phyloP scores from a whole-genome alignment of 352 stramenopile species.

The Thalassiosira mediterranea region DNA sequence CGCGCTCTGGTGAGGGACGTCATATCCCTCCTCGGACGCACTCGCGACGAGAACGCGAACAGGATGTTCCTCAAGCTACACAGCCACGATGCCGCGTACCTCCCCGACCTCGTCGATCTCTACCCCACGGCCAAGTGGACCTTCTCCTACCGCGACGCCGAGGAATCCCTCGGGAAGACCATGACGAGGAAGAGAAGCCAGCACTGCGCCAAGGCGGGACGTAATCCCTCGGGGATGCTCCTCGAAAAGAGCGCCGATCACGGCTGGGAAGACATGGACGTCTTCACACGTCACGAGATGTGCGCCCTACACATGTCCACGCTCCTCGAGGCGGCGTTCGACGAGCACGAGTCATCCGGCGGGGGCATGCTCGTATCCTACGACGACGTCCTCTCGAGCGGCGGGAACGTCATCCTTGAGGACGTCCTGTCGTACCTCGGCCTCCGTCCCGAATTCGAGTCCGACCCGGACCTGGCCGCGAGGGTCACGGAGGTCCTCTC shows the following conservation, averaged over 20 bases:
- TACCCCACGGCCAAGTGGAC: constrained; percentile 6
- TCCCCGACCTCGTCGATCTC: background rate
- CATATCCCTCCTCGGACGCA: constrained; percentile 4
- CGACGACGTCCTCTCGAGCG: no score
- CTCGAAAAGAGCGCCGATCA: background rate
- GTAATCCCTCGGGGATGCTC: constrained; percentile 5
- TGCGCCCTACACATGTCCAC: constrained; percentile 31
- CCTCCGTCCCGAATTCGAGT: no score
- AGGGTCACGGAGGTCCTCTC: no score
- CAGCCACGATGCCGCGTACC: constrained; percentile 3
- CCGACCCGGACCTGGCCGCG: no score
- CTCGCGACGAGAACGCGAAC: background rate
- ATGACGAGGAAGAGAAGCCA: background rate
- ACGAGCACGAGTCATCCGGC: constrained; percentile 10
- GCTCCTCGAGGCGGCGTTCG: constrained; percentile 7
- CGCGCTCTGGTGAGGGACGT: constrained; percentile 10
- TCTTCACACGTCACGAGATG: constrained; percentile 16
- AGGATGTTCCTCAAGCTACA: constrained; percentile 20
- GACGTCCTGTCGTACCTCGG: no score
- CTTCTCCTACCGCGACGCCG: constrained; percentile 16
- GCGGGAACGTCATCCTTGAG: no score
- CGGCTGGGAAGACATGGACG: constrained; percentile 8
- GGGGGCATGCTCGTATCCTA: constrained; percentile 26
- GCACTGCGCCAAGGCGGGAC: constrained; percentile 5
- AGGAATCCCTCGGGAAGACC: constrained; percentile 15